phyloP scores from a whole-genome alignment of 192 early-diverging fungal species.

The Backusella parvicylindrica region DNA sequence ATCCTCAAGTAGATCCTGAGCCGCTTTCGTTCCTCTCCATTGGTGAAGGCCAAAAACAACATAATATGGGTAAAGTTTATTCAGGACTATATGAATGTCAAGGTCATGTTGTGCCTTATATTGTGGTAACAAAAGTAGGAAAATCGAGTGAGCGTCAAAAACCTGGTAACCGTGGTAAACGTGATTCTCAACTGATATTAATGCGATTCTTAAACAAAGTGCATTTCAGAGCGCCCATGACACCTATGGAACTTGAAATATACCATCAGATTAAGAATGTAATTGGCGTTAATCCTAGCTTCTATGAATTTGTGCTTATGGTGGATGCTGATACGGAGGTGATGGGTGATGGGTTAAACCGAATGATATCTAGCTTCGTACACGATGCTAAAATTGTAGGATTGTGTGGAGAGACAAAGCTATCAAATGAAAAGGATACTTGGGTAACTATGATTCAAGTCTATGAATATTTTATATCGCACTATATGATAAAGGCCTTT shows the following conservation, averaged over 20 bases:
- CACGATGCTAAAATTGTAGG: conserved; percentile 80
- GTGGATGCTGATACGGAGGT: conserved; percentile 82
- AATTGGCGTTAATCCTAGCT: conserved; percentile 75
- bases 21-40: conserved; percentile 67
- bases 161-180: conserved; percentile 83
- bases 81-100: conserved; percentile 74
- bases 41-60: conserved; percentile 71
- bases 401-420: conserved; percentile 90
- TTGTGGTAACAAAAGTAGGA: conserved; percentile 79
- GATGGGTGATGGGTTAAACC: conserved; percentile 77
- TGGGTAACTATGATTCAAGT: conserved; percentile 99
- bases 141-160: conserved; percentile 59
- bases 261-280: conserved; percentile 85
- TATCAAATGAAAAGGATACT: conserved; percentile 87
- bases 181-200: conserved; percentile 83
- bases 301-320: conserved; percentile 77
- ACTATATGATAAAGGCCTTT: conserved; percentile 94
- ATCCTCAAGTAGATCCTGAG: conserved; percentile 47
- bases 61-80: conserved; percentile 78
- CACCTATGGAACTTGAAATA: conserved; percentile 73
- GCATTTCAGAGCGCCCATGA: conserved; percentile 73
- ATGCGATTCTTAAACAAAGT: conserved; percentile 80
- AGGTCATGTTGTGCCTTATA: conserved; percentile 71
- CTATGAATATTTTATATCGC: conserved; percentile 97
- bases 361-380: conserved; percentile 76